These are phyloP conservation scores for Leishmania guyanensis DNA, from an alignment of 208 protist genomes.

Conservation along the genomic window DNA sequence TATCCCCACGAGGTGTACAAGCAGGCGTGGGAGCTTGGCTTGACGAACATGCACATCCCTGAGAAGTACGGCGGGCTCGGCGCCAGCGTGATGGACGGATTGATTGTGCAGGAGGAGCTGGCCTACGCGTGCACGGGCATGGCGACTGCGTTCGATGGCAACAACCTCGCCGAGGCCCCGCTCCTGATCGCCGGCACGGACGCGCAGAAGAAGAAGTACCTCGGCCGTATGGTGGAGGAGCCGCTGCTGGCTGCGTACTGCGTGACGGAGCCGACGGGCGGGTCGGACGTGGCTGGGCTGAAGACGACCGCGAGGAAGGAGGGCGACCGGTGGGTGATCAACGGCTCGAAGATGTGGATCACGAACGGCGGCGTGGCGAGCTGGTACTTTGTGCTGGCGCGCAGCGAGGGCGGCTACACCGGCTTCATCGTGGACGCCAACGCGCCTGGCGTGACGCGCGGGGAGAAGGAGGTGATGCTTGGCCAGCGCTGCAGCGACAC, in stretches of 20 bases:
- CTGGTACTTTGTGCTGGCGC: constrained; percentile 92
- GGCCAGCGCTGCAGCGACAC: constrained; percentile 93
- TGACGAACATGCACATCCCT: constrained; percentile 87
- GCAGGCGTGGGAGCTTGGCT: constrained; percentile 84
- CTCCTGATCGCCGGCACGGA: constrained; percentile 88
- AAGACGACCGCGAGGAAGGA: constrained; percentile 88
- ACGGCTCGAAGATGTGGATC: constrained; percentile 96
- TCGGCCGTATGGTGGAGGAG: constrained; percentile 84
- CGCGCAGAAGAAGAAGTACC: constrained; percentile 89
- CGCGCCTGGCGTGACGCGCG: constrained; percentile 76
- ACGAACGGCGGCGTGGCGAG: constrained; percentile 92
- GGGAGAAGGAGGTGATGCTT: constrained; percentile 91
- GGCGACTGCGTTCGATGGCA: constrained; percentile 82
- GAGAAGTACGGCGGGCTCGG: constrained; percentile 82
- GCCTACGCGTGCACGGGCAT: constrained; percentile 89
- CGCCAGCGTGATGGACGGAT: constrained; percentile 62
- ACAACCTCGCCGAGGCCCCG: constrained; percentile 74
- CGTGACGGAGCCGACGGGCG: constrained; percentile 85
- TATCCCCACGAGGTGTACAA: constrained; percentile 80
- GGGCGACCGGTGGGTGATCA: constrained; percentile 88
- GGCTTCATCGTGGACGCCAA: constrained; percentile 91
- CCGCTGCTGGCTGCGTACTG: constrained; percentile 82
- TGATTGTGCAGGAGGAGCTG: constrained; percentile 88
- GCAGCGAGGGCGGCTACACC: constrained; percentile 76
- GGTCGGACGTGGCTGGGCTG: constrained; percentile 88